A percentile compares a stretch with the other conserved stretches of the same genome.
Evolutionary conservation across 306 rosid species (phyloP).

Genomic region (Medicago arabica): DNA sequence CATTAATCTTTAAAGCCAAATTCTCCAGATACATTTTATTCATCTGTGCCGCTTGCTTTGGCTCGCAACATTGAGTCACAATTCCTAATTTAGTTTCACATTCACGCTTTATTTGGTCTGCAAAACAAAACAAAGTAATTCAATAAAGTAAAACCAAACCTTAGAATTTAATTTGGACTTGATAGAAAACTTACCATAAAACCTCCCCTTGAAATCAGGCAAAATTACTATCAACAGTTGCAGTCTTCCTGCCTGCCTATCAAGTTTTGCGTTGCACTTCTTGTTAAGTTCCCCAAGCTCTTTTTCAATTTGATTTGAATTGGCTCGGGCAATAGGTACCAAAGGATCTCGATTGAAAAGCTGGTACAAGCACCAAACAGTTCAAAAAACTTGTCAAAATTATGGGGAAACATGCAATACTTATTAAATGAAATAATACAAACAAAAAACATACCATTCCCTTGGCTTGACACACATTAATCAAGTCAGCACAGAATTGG

Average conservation of each 20-base stretch:
- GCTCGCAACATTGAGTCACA: constrained; percentile 80
- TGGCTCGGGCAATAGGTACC: constrained; percentile 35
- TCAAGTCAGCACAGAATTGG: constrained; percentile 47
- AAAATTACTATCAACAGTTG: constrained; percentile 70
- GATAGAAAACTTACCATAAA: constrained; percentile 61
- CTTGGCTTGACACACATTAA: constrained; percentile 59
- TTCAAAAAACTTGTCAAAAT: background rate
- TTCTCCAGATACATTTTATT: constrained; percentile 73
- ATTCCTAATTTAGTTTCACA: constrained; percentile 92
- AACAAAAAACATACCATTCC: constrained; percentile 66
- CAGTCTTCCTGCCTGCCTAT: constrained; percentile 28
- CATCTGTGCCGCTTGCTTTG: constrained; percentile 44
- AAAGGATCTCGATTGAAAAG: constrained; percentile 46
- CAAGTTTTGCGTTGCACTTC: constrained; percentile 2
- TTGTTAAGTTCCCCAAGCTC: constrained; percentile 49
- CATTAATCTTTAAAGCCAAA: constrained; percentile 77
- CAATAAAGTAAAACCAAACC: background rate
- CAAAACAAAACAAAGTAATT: background rate
- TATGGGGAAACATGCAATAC: background rate
- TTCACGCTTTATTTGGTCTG: constrained; percentile 68
- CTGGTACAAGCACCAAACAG: constrained; percentile 41
- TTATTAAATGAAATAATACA: background rate
- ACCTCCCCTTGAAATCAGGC: constrained; percentile 63
- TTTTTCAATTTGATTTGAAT: constrained; percentile 45
- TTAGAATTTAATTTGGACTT: background rate